phyloP scores from a whole-genome alignment of 2,329 filamentous ascomycete genomes.

The Arthrinium phaeospermum region DNA sequence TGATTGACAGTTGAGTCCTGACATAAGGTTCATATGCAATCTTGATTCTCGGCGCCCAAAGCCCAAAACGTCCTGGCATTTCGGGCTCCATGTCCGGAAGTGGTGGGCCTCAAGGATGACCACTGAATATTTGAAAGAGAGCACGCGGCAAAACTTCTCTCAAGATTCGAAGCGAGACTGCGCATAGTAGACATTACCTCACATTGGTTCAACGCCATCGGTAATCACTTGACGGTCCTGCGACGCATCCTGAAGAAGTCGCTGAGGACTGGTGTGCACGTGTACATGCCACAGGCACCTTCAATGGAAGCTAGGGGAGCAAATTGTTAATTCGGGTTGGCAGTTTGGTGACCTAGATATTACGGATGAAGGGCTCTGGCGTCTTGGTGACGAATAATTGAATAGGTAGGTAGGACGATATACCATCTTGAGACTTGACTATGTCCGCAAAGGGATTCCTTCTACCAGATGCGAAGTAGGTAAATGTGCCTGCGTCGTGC shows the following conservation, averaged over 20 bases:
- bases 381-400: background rate
- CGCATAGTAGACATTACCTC: background rate
- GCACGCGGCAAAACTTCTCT: background rate
- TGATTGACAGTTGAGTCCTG: background rate
- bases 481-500: background rate
- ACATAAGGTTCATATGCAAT: background rate
- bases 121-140: background rate
- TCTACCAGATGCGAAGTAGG: background rate
- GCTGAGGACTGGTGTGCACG: background rate
- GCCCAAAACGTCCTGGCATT: background rate
- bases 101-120: background rate
- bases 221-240: background rate
- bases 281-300: background rate
- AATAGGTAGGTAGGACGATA: background rate
- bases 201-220: background rate
- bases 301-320: background rate
- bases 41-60: background rate
- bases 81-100: background rate
- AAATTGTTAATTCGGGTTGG: background rate
- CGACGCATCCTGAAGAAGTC: background rate
- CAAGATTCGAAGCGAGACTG: background rate
- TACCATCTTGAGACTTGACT: background rate
- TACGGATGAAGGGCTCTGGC: background rate
- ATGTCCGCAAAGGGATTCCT: background rate
- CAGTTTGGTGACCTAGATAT: background rate